Evolutionary conservation across 176 grass and related monocot genomes (phyloP).

Genomic region (Carex pumila): DNA sequence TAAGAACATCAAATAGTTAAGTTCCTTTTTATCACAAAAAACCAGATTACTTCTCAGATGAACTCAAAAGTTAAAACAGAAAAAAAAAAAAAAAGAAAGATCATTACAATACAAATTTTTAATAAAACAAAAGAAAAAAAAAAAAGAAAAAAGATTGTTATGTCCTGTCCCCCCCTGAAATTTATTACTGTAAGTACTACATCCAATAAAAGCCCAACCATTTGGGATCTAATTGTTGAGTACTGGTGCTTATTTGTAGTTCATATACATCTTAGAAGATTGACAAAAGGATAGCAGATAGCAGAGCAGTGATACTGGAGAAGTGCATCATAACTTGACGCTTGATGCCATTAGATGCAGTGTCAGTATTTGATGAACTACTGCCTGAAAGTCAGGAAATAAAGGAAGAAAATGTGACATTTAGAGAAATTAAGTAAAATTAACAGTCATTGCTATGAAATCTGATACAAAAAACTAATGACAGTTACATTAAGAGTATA

Average conservation of each 20-base stretch:
- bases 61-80: background rate
- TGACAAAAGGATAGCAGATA: constrained; percentile 1
- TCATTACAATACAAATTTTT: background rate
- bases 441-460: background rate
- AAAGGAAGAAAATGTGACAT: background rate
- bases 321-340: background rate
- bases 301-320: background rate
- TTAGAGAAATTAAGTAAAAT: background rate
- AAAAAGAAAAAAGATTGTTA: background rate
- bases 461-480: background rate
- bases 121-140: background rate
- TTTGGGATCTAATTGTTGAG: too few species aligned
- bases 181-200: too few species aligned
- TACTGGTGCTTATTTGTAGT: background rate
- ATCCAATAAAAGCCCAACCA: too few species aligned
- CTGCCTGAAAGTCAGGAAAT: background rate
- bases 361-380: background rate
- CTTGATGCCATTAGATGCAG: background rate
- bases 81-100: background rate
- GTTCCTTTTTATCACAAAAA: background rate
- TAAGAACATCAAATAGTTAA: background rate
- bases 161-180: background rate
- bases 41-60: background rate
- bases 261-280: background rate
- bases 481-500: background rate